A percentile compares a stretch with the other conserved stretches of the same genome.
Evolutionary conservation across 2,329 filamentous ascomycete species (phyloP).

Genomic region (Pezicula carpinea): DNA sequence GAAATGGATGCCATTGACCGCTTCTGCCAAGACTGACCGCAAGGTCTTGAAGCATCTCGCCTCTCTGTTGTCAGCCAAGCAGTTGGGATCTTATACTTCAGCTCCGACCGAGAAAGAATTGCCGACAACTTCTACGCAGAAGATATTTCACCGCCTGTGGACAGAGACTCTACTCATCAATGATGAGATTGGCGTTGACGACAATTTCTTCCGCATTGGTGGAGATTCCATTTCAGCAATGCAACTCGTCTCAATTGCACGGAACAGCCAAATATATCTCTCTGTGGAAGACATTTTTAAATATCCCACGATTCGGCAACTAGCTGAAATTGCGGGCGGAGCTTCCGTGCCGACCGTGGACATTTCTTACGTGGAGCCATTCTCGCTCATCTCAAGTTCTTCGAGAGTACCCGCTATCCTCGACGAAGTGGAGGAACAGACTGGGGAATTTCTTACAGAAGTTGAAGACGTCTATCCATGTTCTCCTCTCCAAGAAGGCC

Average conservation of each 20-base stretch:
- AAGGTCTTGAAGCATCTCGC: neutral
- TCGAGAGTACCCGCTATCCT: too few relatives aligned
- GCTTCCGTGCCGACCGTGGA: neutral
- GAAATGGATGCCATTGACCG: constrained; percentile 19
- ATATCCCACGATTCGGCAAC: neutral
- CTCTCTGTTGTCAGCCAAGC: neutral
- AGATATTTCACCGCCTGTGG: constrained; percentile 1
- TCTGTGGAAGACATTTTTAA: constrained; percentile 5
- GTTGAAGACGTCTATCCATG: constrained; percentile 31
- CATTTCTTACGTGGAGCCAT: neutral
- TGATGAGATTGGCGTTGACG: constrained; percentile 29
- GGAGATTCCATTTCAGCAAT: constrained; percentile 12
- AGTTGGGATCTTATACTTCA: neutral
- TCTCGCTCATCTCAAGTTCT: neutral
- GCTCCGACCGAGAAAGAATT: neutral
- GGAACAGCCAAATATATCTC: neutral
- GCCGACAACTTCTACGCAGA: neutral
- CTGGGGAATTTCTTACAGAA: neutral
- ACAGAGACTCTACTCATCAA: constrained; percentile 2
- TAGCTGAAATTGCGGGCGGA: neutral
- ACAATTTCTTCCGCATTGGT: constrained; percentile 36
- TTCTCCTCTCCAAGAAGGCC: constrained; percentile 30
- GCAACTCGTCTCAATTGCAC: constrained; percentile 23
- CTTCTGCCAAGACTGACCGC: neutral
- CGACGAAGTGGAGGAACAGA: neutral